These are phyloP conservation scores for Sicyos edulis DNA, from an alignment of 306 rosid species.

Conservation along the genomic window DNA sequence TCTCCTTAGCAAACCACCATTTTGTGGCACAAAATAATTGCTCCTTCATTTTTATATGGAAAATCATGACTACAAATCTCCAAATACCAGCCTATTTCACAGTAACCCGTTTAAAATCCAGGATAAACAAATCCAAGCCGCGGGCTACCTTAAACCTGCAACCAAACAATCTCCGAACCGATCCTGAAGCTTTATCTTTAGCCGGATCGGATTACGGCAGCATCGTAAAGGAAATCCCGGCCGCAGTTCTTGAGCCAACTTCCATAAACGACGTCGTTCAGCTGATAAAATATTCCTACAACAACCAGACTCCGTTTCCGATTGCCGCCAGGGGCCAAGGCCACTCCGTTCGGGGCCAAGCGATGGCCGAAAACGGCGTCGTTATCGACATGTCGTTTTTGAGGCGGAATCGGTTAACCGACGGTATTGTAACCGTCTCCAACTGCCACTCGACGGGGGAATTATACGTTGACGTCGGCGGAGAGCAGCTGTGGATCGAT, in stretches of 20 bases:
- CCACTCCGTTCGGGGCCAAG: conserved; percentile 67
- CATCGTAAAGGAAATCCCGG: conserved; percentile 41
- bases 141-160: neutral
- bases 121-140: conserved; percentile 36
- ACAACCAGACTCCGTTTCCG: conserved; percentile 12
- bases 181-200: conserved; percentile 35
- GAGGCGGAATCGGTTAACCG: conserved; percentile 13
- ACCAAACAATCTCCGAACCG: conserved; percentile 28
- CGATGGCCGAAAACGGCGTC: conserved; percentile 55
- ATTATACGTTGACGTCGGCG: conserved; percentile 63
- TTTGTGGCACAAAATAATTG: neutral
- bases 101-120: conserved; percentile 33
- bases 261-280: conserved; percentile 36
- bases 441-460: conserved; percentile 12
- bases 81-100: conserved; percentile 20
- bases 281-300: conserved; percentile 41
- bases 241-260: conserved; percentile 44
- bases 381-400: conserved; percentile 58
- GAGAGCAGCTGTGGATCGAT: conserved; percentile 67
- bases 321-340: conserved; percentile 69
- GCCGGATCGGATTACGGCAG: conserved; percentile 71
- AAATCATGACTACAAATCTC: conserved; percentile 30
- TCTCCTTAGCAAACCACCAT: neutral
- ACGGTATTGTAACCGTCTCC: conserved; percentile 28
- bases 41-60: too few relatives aligned